Base-by-base conservation (phyloP, 2,329 filamentous ascomycete species). In the Drechslera avenae region DNA sequence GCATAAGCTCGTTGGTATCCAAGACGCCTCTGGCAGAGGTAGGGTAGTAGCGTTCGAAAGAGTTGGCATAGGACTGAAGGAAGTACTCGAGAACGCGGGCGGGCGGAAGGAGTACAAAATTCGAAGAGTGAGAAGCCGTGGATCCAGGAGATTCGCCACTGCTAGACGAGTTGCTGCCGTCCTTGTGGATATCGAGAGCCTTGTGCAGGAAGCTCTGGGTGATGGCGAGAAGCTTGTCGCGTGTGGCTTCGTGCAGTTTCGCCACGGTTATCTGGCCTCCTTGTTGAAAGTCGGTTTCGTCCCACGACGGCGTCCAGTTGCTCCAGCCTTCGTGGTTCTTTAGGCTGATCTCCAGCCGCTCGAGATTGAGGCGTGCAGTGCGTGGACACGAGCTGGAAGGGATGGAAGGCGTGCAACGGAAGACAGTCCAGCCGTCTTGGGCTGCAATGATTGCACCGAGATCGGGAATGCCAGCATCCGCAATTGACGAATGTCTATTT, bases 171-270 rank as follows among this genome's bases (percentile, higher is more conserved):
- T 75, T 65, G 19, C 63, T 69, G 2, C 80, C 78, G 18, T 83
- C 79, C 39, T 82, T 80, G 68, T 89, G 86, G 35, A 86, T 87
- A 12, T 88, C 84, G 3, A 89, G 78, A 1, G 87, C 87, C 63
- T 87, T 89, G 71, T 88, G 84, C 7, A 89, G 74, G 66, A 88
- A 89, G 34, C 79, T 83, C 67, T 89, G 86, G 0, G 86, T 88
- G 54, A 89, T 88, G 40, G 85, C 86, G n/a, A 88, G 79, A 62
- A 89, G 81, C 66, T 85, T 86, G 67, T 90, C 87, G 26, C 86
- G 79, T 2, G 85, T 86, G 36, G 79, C 74, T 47, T 81, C 79
- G 37, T 79, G 78, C 40, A 82, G 64, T 30, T 75, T 77, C 62
- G 79, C 75, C 10, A 81, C 78, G 4, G 72, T 72, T 34, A 82